Conservation (phyloP, 768 basidiomycete species). For the Wakefieldia striispora region DNA sequence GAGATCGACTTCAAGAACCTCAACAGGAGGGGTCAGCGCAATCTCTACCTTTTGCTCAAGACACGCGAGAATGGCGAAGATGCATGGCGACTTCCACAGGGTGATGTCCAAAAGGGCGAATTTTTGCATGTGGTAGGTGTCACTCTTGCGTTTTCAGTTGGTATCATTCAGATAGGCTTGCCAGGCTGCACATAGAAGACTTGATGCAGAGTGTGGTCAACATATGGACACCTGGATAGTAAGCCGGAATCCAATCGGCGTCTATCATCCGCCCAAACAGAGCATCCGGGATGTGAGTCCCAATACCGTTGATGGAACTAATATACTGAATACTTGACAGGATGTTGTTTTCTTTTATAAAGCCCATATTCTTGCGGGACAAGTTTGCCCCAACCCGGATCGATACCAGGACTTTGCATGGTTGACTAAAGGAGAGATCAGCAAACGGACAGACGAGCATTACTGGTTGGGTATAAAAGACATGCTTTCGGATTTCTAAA, state of each 20-base stretch:
- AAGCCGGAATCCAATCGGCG: constrained; percentile 83
- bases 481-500: constrained; percentile 65
- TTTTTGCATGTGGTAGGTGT: constrained; percentile 71
- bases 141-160: not conserved
- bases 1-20: constrained; percentile 61
- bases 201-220: constrained; percentile 70
- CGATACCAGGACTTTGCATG: constrained; percentile 79
- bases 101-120: constrained; percentile 58
- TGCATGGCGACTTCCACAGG: constrained; percentile 82
- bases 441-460: constrained; percentile 56
- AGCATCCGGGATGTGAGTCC: constrained; percentile 37
- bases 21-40: constrained; percentile 80
- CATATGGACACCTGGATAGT: constrained; percentile 95
- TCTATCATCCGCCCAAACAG: constrained; percentile 53
- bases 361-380: constrained; percentile 88
- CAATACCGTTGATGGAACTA: not conserved
- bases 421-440: constrained; percentile 91
- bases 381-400: constrained; percentile 59
- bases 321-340: constrained; percentile 39
- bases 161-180: not conserved
- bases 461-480: constrained; percentile 82
- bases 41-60: constrained; percentile 83
- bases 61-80: constrained; percentile 43
- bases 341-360: constrained; percentile 87
- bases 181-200: constrained; percentile 72